Conservation (phyloP, 2,329 filamentous ascomycete genomes). For the Blastomyces silverae region DNA sequence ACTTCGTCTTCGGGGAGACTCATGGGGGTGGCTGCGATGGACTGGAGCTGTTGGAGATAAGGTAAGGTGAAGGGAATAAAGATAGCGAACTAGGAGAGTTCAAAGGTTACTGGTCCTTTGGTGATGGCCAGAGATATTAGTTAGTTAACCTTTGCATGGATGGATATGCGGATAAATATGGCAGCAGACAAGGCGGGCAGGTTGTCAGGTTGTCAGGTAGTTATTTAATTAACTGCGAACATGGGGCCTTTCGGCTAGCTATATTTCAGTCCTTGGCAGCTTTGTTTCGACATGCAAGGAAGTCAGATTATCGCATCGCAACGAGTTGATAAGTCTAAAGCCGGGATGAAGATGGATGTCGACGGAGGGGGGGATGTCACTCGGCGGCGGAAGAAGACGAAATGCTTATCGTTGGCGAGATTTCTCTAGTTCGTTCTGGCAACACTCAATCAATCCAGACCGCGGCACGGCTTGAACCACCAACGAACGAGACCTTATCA, state of each 20-base stretch:
- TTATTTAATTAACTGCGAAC: background rate
- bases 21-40: slow-evolving; percentile 44
- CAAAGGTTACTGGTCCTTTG: background rate
- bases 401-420: too few species aligned
- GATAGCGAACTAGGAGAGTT: slow-evolving; percentile 20
- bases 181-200: slow-evolving; percentile 6
- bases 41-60: slow-evolving; percentile 44
- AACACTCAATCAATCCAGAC: background rate
- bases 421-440: background rate
- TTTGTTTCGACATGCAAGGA: background rate
- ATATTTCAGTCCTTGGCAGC: background rate
- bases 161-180: background rate
- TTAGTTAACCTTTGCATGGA: background rate
- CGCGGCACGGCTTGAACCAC: too few species aligned
- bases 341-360: background rate
- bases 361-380: background rate
- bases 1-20: slow-evolving; percentile 42
- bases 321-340: background rate
- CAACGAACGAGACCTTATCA: too few species aligned
- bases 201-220: too few species aligned
- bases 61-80: slow-evolving; percentile 23
- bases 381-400: background rate
- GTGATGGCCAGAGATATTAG: background rate
- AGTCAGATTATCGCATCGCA: background rate
- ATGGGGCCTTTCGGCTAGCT: background rate